These are phyloP conservation scores for Sonneratia alba DNA, from an alignment of 345 rosid species.

Conservation along the genomic window DNA sequence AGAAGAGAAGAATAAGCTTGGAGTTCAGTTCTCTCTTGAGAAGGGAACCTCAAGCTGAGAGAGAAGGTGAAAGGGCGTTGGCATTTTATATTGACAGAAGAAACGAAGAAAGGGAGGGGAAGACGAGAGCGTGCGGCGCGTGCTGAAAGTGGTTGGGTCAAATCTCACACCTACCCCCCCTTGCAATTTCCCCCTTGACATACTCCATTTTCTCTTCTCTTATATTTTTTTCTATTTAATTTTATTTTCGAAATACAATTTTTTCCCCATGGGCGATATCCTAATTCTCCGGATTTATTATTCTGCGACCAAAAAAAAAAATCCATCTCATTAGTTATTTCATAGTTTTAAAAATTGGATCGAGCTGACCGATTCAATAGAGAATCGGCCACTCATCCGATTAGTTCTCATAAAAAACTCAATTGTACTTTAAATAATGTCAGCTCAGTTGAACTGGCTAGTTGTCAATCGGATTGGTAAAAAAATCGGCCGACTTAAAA, in stretches of 20 bases:
- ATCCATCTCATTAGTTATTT: too few species aligned
- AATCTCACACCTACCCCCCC: slow-evolving; percentile 10
- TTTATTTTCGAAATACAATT: neutral
- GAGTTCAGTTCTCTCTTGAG: slow-evolving; percentile 25
- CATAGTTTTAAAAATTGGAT: too few species aligned
- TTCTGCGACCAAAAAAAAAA: too few species aligned
- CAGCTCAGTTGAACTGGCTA: too few species aligned
- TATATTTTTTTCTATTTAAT: too few species aligned
- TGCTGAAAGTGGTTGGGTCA: slow-evolving; percentile 9
- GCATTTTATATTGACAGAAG: slow-evolving; percentile 18
- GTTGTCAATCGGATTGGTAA: too few species aligned
- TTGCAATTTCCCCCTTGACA: neutral
- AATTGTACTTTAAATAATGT: too few species aligned
- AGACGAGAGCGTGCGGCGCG: slow-evolving; percentile 12
- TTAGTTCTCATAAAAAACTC: too few species aligned
- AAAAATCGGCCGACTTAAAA: too few species aligned
- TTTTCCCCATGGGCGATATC: neutral
- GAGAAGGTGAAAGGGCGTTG: neutral
- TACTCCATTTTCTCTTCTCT: neutral
- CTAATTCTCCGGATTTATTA: neutral
- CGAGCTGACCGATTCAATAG: too few species aligned
- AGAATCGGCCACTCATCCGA: too few species aligned
- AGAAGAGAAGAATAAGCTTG: slow-evolving; percentile 19
- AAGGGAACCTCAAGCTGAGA: slow-evolving; percentile 59
- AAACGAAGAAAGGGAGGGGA: neutral